These are phyloP conservation scores for Mycoemilia scoparia DNA, from an alignment of 192 early-diverging fungal genomes.

Conservation along the genomic window DNA sequence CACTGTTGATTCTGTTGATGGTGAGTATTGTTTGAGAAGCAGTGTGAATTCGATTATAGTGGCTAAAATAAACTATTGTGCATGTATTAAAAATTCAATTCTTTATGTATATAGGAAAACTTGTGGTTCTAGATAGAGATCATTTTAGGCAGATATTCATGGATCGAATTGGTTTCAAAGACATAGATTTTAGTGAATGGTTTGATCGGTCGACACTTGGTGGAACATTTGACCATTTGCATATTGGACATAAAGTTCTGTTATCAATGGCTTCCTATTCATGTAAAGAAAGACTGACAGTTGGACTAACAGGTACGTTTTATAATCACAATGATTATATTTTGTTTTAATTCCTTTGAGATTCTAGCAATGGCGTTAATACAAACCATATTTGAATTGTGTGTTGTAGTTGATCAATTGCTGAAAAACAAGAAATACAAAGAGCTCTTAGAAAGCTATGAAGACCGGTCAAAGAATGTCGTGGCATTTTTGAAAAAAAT, in stretches of 20 bases:
- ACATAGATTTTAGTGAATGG: too few relatives aligned
- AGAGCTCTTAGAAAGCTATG: slow-evolving; percentile 48
- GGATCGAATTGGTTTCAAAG: too few relatives aligned
- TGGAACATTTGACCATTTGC: slow-evolving; percentile 96
- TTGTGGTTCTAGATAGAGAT: too few relatives aligned
- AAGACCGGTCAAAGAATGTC: slow-evolving; percentile 38
- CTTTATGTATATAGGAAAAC: too few relatives aligned
- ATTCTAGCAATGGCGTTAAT: slow-evolving; percentile 3
- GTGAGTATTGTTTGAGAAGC: too few relatives aligned
- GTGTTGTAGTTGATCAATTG: slow-evolving; percentile 42
- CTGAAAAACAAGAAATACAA: slow-evolving; percentile 50
- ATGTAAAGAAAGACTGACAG: slow-evolving; percentile 41
- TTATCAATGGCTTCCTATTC: slow-evolving; percentile 63
- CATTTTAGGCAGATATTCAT: too few relatives aligned
- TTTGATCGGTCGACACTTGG: too few relatives aligned
- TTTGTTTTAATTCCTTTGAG: background rate
- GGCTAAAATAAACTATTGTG: too few relatives aligned
- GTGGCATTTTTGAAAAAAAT: slow-evolving; percentile 37
- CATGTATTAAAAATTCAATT: too few relatives aligned
- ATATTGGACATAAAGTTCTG: slow-evolving; percentile 86
- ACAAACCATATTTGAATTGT: too few relatives aligned
- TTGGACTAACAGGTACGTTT: slow-evolving; percentile 43
- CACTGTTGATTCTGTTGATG: too few relatives aligned
- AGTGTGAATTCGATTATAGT: too few relatives aligned
- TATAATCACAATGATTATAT: background rate